Evolutionary conservation across 2,329 filamentous ascomycete species (phyloP).

Genomic region (Colletotrichum nymphaeae): DNA sequence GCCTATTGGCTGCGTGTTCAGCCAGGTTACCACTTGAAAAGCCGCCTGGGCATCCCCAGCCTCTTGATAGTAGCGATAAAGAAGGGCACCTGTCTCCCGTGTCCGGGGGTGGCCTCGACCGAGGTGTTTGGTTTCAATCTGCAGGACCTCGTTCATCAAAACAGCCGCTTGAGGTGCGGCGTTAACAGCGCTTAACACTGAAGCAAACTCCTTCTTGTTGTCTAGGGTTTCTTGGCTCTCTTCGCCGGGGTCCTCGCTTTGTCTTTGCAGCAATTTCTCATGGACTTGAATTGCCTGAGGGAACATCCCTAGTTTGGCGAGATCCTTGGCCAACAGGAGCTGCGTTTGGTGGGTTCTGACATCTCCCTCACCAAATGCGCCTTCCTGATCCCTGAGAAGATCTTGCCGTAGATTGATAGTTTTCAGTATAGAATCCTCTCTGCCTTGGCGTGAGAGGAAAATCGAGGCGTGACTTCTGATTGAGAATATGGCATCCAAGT

Average conservation of each 20-base stretch:
- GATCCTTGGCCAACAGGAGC: not conserved
- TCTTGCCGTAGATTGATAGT: no score
- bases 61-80: not conserved
- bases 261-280: not conserved
- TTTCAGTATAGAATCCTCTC: no score
- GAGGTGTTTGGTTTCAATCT: not conserved
- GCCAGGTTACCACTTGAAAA: not conserved
- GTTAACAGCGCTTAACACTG: not conserved
- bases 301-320: not conserved
- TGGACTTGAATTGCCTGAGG: not conserved
- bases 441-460: no score
- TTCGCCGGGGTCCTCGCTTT: not conserved
- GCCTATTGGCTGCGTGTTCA: no score
- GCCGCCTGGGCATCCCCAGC: not conserved
- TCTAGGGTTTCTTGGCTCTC: not conserved
- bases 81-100: not conserved
- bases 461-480: no score
- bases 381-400: no score
- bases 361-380: no score
- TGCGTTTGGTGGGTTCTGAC: not conserved
- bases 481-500: not conserved
- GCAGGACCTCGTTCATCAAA: not conserved
- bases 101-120: not conserved
- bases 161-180: not conserved
- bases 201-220: not conserved